Evolutionary conservation across 495 filamentous ascomycete genomes (phyloP).

Genomic region (Penicillium atrosanguineum): DNA sequence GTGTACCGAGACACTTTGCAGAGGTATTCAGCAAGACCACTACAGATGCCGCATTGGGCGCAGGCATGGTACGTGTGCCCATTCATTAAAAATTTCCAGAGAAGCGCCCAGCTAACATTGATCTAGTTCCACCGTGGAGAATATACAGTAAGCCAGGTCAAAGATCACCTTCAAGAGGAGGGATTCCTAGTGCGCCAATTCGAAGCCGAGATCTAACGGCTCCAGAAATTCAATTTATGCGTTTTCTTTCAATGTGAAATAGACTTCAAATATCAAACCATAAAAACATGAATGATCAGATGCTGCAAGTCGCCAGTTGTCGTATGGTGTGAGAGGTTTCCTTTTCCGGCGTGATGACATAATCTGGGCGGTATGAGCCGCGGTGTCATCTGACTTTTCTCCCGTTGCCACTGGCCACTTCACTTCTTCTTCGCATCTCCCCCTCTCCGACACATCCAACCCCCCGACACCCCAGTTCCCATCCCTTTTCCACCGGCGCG

Average conservation of each 20-base stretch:
- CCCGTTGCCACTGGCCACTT: constrained; percentile 13
- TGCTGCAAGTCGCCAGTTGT: background rate
- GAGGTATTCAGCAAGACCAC: constrained; percentile 85
- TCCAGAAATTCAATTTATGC: background rate
- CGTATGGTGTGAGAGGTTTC: background rate
- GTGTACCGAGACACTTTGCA: constrained; percentile 82
- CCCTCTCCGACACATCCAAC: background rate
- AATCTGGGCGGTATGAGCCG: constrained; percentile 3
- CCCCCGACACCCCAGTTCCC: background rate
- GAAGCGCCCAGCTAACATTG: constrained; percentile 9
- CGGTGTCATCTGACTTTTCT: constrained; percentile 25
- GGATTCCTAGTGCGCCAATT: constrained; percentile 74
- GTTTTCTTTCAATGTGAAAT: background rate
- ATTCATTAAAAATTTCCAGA: background rate
- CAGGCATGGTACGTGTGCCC: constrained; percentile 72
- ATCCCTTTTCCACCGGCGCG: background rate
- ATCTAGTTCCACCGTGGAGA: constrained; percentile 85
- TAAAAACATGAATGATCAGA: background rate
- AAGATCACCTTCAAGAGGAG: constrained; percentile 68
- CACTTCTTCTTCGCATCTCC: constrained; percentile 11
- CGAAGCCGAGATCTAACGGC: constrained; percentile 48
- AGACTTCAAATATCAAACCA: background rate
- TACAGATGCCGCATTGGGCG: constrained; percentile 90
- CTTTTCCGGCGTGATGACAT: background rate
- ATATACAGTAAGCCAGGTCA: constrained; percentile 94